These are phyloP conservation scores for Saccharomycopsis vini DNA, from an alignment of 805 yeast species.

Conservation along the genomic window DNA sequence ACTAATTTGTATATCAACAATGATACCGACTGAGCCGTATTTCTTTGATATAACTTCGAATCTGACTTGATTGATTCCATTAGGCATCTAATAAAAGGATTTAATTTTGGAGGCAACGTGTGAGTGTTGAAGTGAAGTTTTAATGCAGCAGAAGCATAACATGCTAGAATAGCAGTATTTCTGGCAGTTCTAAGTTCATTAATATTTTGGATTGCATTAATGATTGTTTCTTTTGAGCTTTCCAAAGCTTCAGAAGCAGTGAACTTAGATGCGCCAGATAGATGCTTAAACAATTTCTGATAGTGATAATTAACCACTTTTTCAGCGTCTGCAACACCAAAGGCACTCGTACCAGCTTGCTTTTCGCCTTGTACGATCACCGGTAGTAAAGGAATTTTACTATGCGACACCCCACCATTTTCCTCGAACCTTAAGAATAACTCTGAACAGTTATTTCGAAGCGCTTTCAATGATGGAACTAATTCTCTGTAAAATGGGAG, in stretches of 20 bases:
- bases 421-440: slow-evolving; percentile 70
- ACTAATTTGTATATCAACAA: slow-evolving; percentile 53
- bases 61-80: slow-evolving; percentile 90
- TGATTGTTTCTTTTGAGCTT: slow-evolving; percentile 65
- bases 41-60: slow-evolving; percentile 52
- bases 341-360: slow-evolving; percentile 92
- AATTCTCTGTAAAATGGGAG: slow-evolving; percentile 57
- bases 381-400: slow-evolving; percentile 73
- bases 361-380: slow-evolving; percentile 89
- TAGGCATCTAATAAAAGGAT: slow-evolving; percentile 77
- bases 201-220: slow-evolving; percentile 61
- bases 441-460: slow-evolving; percentile 82
- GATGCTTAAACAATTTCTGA: slow-evolving; percentile 49
- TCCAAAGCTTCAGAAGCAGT: slow-evolving; percentile 63
- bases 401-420: slow-evolving; percentile 61
- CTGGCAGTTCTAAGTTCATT: slow-evolving; percentile 41
- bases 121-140: slow-evolving; percentile 37
- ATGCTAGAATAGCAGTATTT: slow-evolving; percentile 55
- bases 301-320: slow-evolving; percentile 55
- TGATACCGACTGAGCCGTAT: slow-evolving; percentile 65
- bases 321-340: slow-evolving; percentile 70
- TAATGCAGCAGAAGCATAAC: slow-evolving; percentile 67
- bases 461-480: slow-evolving; percentile 75
- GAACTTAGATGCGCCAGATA: slow-evolving; percentile 65
- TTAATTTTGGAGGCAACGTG: slow-evolving; percentile 71